These are phyloP conservation scores for Hypoxylon sp. DNA, from an alignment of 2,329 filamentous ascomycete genomes.

Conservation along the genomic window DNA sequence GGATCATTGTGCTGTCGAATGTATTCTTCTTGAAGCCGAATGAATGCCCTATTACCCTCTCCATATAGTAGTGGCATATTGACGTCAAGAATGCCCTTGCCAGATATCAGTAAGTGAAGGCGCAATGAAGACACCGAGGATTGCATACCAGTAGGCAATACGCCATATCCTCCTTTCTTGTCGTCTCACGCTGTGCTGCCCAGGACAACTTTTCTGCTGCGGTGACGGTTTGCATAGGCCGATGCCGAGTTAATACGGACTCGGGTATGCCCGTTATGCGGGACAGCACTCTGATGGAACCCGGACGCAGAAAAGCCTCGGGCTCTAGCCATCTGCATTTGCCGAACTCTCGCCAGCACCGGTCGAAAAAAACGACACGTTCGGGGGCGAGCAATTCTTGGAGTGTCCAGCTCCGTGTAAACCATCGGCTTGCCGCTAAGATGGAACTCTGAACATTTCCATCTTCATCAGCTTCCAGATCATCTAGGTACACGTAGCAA, in stretches of 20 bases:
- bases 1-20: constrained; percentile 2
- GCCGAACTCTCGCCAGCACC: not conserved
- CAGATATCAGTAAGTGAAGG: not conserved
- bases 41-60: not conserved
- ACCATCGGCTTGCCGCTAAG: not conserved
- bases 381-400: constrained; percentile 5
- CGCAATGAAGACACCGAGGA: not conserved
- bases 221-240: not conserved
- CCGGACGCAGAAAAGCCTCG: not conserved
- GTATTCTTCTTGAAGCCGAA: constrained; percentile 10
- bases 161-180: constrained; percentile 3
- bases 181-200: not conserved
- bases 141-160: not conserved
- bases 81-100: not conserved
- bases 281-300: not conserved
- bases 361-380: not conserved
- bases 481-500: constrained; percentile 12
- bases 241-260: not conserved
- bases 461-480: not conserved
- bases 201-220: constrained; percentile 1
- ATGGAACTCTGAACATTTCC: not conserved
- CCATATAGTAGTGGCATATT: constrained; percentile 12
- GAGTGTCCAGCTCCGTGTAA: constrained; percentile 8
- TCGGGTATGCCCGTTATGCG: not conserved
- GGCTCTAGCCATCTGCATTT: not conserved